phyloP scores from a whole-genome alignment of 1,284 basidiomycete genomes.

The Boletus subluridellus region DNA sequence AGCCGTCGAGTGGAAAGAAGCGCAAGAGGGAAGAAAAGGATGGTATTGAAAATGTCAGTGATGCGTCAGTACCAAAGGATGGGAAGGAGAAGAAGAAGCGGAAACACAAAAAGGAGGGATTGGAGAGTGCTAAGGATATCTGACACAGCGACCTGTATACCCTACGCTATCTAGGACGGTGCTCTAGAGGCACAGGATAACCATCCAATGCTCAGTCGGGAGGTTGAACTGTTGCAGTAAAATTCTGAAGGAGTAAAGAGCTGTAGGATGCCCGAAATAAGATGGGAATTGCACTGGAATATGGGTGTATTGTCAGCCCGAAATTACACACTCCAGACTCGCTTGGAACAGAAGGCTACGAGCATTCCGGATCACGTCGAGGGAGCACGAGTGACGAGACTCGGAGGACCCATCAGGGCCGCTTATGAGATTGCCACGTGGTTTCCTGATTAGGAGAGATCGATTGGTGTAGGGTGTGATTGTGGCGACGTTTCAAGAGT shows the following conservation, averaged over 20 bases:
- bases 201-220: too few species aligned
- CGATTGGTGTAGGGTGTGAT: conserved; percentile 35
- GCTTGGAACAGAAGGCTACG: too few species aligned
- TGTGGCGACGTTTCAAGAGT: conserved; percentile 24
- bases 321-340: too few species aligned
- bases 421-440: conserved; percentile 16
- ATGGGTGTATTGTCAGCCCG: not conserved
- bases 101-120: conserved; percentile 13
- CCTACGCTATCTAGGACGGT: not conserved
- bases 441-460: conserved; percentile 33
- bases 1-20: conserved; percentile 15
- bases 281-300: not conserved
- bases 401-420: too few species aligned
- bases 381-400: too few species aligned
- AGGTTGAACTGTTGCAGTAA: too few species aligned
- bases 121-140: not conserved
- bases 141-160: not conserved
- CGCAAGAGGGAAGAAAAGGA: conserved; percentile 18
- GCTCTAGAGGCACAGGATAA: not conserved
- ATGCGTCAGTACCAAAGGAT: conserved; percentile 14
- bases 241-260: not conserved
- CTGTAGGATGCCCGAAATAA: not conserved
- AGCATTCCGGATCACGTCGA: too few species aligned
- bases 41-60: not conserved
- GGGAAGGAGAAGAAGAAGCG: conserved; percentile 30